Percentiles rank a stretch among this genome's conserved stretches.
Evolutionary conservation across 371 early-diverging fungal species (phyloP).

Genomic region (Funneliformis caledonium): DNA sequence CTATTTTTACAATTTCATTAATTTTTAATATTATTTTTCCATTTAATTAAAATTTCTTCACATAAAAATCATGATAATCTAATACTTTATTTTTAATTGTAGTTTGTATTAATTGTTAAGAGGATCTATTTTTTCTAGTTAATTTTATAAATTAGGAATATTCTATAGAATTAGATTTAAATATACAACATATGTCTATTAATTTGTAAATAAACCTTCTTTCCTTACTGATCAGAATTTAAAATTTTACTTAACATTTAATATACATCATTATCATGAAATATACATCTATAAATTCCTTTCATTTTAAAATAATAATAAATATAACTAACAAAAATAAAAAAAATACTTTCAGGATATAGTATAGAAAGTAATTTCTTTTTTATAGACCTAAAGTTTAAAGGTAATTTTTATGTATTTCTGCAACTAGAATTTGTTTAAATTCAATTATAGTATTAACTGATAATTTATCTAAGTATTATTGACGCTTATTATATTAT

Average conservation of each 20-base stretch:
- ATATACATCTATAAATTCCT: neutral
- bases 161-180: neutral
- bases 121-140: neutral
- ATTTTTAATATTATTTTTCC: neutral
- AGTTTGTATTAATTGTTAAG: no score
- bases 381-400: conserved; percentile 4
- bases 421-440: neutral
- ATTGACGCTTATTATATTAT: neutral
- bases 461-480: neutral
- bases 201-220: neutral
- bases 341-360: neutral
- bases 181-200: neutral
- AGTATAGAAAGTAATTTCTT: neutral
- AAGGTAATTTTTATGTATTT: neutral
- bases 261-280: neutral
- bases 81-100: neutral
- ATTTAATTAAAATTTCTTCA: neutral
- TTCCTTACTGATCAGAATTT: neutral
- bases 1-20: neutral
- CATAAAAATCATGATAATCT: neutral
- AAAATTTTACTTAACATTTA: neutral
- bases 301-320: neutral
- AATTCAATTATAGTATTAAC: neutral
- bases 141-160: neutral
- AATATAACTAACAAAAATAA: neutral